Evolutionary conservation across 352 stramenopile species (phyloP), one percentile per base, ranked within the genome.

Genomic region (Pythium brachiatum): DNA sequence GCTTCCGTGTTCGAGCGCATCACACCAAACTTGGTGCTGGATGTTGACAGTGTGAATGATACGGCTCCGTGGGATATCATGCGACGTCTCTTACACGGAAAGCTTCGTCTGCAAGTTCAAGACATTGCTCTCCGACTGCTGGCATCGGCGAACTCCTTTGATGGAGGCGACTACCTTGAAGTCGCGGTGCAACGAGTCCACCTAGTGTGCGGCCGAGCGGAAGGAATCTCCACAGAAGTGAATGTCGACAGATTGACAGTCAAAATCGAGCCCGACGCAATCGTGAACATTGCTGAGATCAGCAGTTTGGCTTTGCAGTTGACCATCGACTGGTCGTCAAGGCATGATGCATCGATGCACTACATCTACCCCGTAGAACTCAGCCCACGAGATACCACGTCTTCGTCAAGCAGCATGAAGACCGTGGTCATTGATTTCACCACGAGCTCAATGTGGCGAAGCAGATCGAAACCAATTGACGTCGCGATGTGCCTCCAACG

Each of bases 201-300:
- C 11, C n/a, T 83, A 7, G 53, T 53, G 2, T 90, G 83, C 38
- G 55, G 59, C 0, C 38, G 48, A 41, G 46, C 20, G 3, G 26
- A 48, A 41, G 64, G 60, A 39, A 69, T 70, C 1, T 67, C 56
- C 31, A 69, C 79, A 7, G 66, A 76, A 31, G 29, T 90, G 3
- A 63, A 76, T 12, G 57, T 90, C 8, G 68, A 79, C 13, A 74
- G 73, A 38, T 27, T 91, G 27, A 74, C 70, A 1, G 69, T 64
- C 4, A 90, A 85, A 66, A 86, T 92, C 44, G 79, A 92, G n/a
- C 85, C 85, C 21, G 76, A 78, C 31, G 76, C 76, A 1, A 36
- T 92, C 5, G 78, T 76, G 29, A 79, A 88, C 46, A 76, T 89
- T 16, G 70, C 72, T 18, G 83, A 94, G 54, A 61, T 92, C 6